Evolutionary conservation across 768 basidiomycete genomes (phyloP).

Genomic region (Suillus cothurnatus): DNA sequence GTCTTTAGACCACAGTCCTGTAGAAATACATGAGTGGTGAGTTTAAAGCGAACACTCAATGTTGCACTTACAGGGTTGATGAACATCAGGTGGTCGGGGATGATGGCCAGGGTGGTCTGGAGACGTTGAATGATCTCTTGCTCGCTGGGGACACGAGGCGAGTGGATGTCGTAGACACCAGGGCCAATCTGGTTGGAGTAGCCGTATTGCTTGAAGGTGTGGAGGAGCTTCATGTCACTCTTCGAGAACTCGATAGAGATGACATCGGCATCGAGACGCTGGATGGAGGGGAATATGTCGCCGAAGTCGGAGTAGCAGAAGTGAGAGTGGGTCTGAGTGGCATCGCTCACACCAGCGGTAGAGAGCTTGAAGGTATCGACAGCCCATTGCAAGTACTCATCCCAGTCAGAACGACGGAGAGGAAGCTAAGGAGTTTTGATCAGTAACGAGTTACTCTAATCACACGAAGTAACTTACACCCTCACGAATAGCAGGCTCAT

Average conservation of each 20-base stretch:
- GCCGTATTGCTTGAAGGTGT: constrained; percentile 92
- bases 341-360: constrained; percentile 92
- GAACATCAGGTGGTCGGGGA: constrained; percentile 80
- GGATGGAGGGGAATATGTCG: constrained; percentile 97
- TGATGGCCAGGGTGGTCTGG: constrained; percentile 77
- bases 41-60: background rate
- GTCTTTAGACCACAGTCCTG: constrained; percentile 98
- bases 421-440: constrained; percentile 62
- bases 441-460: constrained; percentile 6
- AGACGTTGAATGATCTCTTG: constrained; percentile 96
- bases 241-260: constrained; percentile 99
- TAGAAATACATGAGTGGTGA: constrained; percentile 12
- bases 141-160: constrained; percentile 92
- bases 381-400: constrained; percentile 95
- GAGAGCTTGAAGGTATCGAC: constrained; percentile 98
- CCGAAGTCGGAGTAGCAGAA: constrained; percentile 99
- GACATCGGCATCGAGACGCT: constrained; percentile 96
- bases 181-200: constrained; percentile 98
- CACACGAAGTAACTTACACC: constrained; percentile 58
- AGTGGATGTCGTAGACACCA: constrained; percentile 99
- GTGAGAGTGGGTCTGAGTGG: constrained; percentile 97
- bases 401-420: constrained; percentile 95
- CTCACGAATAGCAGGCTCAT: constrained; percentile 99
- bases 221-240: constrained; percentile 96
- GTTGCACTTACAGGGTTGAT: constrained; percentile 74